Evolutionary conservation across 2,329 filamentous ascomycete genomes (phyloP).

Genomic region (Domatiomyces catenatus): DNA sequence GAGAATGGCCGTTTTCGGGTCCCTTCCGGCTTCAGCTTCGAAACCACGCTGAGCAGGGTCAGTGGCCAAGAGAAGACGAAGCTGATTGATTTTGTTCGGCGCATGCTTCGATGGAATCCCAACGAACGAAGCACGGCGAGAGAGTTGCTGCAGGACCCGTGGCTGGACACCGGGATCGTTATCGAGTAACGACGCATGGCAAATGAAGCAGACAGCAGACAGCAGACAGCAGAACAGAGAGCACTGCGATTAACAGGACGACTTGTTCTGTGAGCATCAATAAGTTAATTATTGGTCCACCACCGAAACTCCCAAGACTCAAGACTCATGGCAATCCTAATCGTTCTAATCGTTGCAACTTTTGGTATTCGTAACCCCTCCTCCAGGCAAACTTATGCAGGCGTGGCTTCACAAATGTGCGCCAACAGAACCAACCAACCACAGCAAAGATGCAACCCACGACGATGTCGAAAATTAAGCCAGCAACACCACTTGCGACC

Average conservation of each 20-base stretch:
- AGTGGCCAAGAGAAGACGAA: conserved; percentile 19
- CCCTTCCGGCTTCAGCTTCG: conserved; percentile 4
- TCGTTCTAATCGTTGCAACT: neutral
- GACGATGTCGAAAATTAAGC: neutral
- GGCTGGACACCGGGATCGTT: conserved; percentile 5
- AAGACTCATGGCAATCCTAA: neutral
- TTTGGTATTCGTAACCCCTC: neutral
- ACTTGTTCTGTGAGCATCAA: too few relatives aligned
- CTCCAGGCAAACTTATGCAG: neutral
- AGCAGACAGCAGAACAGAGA: too few relatives aligned
- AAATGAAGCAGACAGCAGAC: too few relatives aligned
- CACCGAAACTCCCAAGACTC: neutral
- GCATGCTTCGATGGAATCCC: conserved; percentile 22
- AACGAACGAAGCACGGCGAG: conserved; percentile 19
- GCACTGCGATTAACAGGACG: too few relatives aligned
- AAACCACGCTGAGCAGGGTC: conserved; percentile 16
- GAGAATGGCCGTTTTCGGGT: neutral
- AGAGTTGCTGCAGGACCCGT: conserved; percentile 17
- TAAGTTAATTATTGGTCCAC: too few relatives aligned
- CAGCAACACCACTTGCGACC: neutral
- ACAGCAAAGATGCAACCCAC: neutral
- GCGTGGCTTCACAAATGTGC: neutral
- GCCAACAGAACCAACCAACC: neutral
- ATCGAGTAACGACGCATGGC: neutral
- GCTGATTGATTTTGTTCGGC: conserved; percentile 20